Evolutionary conservation across 1,139 yeast genomes (phyloP), one percentile per base, ranked within the genome.

Genomic region (Lodderomyces theae): DNA sequence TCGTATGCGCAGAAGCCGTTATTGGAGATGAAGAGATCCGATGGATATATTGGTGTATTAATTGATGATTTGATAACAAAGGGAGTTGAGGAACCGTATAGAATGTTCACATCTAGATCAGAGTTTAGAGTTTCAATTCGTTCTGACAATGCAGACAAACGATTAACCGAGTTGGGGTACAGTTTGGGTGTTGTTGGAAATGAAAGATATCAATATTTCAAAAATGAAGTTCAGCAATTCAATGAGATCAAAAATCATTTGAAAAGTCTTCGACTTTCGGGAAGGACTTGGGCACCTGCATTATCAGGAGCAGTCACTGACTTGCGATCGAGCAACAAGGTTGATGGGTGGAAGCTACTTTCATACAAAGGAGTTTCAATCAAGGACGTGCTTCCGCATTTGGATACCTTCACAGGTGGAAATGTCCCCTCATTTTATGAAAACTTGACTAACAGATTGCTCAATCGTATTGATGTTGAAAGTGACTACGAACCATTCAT

Each of bases 91-190:
- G 99, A 94, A 58, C 99, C 99, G 1, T 94, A 94, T 59, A 72
- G 99, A 48, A 94, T 94, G 98, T 94, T 94, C 57, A 94, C 98
- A 0, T 88, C 97, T 2, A 74, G 99, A 41, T 86, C 96, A 0
- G 99, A 94, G 58, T 94, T 88, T 60, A 72, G 98, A 54, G 79
- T 94, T 34, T 82, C 90, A 22, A 85, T 89, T 7, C 72, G 99
- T 44, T 82, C 96, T 1, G 98, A 94, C 60, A 94, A 92, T 64
- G 98, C 99, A 0, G 97, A 94, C 56, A 60, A 74, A 42, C 69
- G 99, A 45, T 65, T 94, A 41, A 90, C 97, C 0, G 79, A 72
- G 42, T 61, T 69, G 46, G 98, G 96, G 1, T 67, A 75, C 39
- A 54, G 68, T 1, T 60, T 74, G 0, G 97, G 97, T 0, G 83